These are phyloP conservation scores for Obelidium mucronatum DNA, from an alignment of 192 early-diverging fungal species.

Conservation along the genomic window DNA sequence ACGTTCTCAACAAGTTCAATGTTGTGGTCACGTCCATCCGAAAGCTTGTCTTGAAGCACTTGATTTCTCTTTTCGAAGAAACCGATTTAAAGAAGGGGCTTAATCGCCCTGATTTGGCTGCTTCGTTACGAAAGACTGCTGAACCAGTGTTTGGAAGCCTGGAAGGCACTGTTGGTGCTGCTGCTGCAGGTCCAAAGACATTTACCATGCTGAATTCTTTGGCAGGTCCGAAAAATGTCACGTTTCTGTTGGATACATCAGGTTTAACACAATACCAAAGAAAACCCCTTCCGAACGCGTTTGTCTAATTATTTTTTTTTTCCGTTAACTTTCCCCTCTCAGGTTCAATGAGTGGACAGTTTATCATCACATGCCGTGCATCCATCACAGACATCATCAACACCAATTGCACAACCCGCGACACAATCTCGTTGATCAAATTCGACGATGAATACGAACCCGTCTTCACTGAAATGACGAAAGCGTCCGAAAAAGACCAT, in stretches of 20 bases:
- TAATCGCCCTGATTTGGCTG: slow-evolving; percentile 38
- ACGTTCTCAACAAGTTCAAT: slow-evolving; percentile 44
- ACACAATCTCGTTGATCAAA: slow-evolving; percentile 26
- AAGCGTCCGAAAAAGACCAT: neutral
- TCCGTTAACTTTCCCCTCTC: neutral
- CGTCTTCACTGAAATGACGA: slow-evolving; percentile 4
- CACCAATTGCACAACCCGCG: neutral
- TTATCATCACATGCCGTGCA: slow-evolving; percentile 26
- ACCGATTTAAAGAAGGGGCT: slow-evolving; percentile 17
- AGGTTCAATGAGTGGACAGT: slow-evolving; percentile 29
- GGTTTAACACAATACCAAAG: too few relatives aligned
- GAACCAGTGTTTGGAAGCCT: slow-evolving; percentile 16
- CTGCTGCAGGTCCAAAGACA: neutral
- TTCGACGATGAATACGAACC: slow-evolving; percentile 10
- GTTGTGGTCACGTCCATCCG: slow-evolving; percentile 35
- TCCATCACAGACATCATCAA: slow-evolving; percentile 30
- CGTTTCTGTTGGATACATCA: slow-evolving; percentile 31
- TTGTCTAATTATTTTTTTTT: neutral
- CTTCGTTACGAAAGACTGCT: slow-evolving; percentile 12
- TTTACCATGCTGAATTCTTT: too few relatives aligned
- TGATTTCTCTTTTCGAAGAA: slow-evolving; percentile 41
- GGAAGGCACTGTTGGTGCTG: neutral
- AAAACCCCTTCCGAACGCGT: neutral
- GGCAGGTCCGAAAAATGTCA: slow-evolving; percentile 5
- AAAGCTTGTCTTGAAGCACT: slow-evolving; percentile 15